Conservation (phyloP, 73 alveolate species). For the Breviolum minutum region DNA sequence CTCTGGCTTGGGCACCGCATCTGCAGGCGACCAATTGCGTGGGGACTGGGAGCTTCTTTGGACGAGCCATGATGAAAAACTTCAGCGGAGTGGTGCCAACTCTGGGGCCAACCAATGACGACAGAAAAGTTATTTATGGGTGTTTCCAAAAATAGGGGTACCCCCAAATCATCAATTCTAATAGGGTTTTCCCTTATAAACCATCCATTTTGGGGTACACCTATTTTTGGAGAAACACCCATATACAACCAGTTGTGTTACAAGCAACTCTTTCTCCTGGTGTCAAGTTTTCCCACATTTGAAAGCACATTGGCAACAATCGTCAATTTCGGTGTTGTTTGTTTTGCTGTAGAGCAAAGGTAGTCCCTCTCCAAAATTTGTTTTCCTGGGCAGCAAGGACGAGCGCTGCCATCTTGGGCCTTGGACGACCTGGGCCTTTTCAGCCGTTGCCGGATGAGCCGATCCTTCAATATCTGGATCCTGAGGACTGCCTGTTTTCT, state of each 20-base stretch:
- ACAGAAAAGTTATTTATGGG: no score
- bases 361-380: neutral
- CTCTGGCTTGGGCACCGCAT: neutral
- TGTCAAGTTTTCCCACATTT: no score
- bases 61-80: neutral
- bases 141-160: no score
- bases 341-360: neutral
- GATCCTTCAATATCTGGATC: slow-evolving; percentile 68
- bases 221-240: no score
- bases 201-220: no score
- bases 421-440: slow-evolving; percentile 61
- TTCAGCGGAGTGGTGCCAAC: neutral
- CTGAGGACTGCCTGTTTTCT: neutral
- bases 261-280: no score
- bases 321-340: neutral
- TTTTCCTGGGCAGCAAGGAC: slow-evolving; percentile 28
- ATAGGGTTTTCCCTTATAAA: no score
- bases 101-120: neutral
- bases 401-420: slow-evolving; percentile 65
- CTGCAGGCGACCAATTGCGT: slow-evolving; percentile 3
- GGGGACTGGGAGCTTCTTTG: slow-evolving; percentile 92
- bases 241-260: no score
- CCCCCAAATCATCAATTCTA: no score
- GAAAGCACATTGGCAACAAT: no score
- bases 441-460: slow-evolving; percentile 65